These are phyloP conservation scores for Euptelea pleiosperma DNA, from an alignment of 164 flowering plant genomes.

Conservation along the genomic window DNA sequence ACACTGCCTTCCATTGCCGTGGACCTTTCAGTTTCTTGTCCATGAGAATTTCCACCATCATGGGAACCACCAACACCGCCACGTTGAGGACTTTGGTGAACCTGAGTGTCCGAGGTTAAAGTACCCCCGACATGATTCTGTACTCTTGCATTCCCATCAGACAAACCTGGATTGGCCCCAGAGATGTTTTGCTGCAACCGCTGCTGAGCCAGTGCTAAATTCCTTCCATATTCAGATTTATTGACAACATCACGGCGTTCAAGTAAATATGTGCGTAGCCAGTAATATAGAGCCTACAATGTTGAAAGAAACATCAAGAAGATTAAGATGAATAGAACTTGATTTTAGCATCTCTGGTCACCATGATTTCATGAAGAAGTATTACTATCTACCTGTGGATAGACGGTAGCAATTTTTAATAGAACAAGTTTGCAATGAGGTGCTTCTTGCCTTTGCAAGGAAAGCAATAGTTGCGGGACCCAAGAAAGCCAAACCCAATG, in stretches of 20 bases:
- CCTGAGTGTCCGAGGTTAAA: conserved; percentile 52
- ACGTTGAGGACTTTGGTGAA: conserved; percentile 62
- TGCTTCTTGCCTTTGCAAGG: conserved; percentile 90
- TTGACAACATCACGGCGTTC: conserved; percentile 97
- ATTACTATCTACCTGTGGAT: conserved; percentile 70
- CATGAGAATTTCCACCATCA: conserved; percentile 79
- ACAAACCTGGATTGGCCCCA: conserved; percentile 38
- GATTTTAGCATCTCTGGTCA: background rate
- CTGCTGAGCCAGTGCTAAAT: conserved; percentile 76
- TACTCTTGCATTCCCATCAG: conserved; percentile 56
- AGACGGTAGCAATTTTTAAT: conserved; percentile 77
- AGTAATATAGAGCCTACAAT: conserved; percentile 88
- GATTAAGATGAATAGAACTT: conserved; percentile 1
- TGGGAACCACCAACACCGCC: conserved; percentile 51
- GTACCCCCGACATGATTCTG: conserved; percentile 44
- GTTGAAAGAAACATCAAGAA: conserved; percentile 5
- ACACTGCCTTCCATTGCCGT: conserved; percentile 44
- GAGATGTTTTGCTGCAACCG: conserved; percentile 78
- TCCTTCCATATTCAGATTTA: conserved; percentile 80
- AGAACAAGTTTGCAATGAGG: conserved; percentile 93
- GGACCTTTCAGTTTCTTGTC: conserved; percentile 83
- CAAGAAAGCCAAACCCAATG: conserved; percentile 99
- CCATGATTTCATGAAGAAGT: background rate
- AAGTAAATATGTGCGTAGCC: conserved; percentile 97
- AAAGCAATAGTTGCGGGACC: conserved; percentile 95